Base-by-base conservation (phyloP, 2,329 filamentous ascomycete genomes). In the Ascochyta rabiei region DNA sequence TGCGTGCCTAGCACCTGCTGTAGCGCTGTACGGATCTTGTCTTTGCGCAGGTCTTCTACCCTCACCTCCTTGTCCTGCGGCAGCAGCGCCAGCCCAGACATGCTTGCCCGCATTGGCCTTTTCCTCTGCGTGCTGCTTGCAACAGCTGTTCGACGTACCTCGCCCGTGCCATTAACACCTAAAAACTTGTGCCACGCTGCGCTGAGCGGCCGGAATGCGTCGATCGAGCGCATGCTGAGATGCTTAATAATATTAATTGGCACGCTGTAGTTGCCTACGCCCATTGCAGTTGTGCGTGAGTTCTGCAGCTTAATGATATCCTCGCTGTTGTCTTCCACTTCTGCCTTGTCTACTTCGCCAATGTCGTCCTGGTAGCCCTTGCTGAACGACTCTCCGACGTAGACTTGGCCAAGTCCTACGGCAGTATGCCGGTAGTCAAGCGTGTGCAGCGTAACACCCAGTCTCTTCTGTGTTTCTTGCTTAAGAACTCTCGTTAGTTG, bases 221-320 rank as follows among this genome's bases (percentile, higher is more conserved):
- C 28, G 28, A 67, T 64, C 7, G 33, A 66, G 12, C 49, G 50
- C 33, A 49, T 39, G 41, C 64, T 67, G 7, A 67, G 54, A 59
- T 67, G 44, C 56, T 64, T 62, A 0, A 67, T 26, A 31, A 66
- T 61, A 26, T 68, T 43, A 6, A 62, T 48, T 5, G 42, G 58
- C n/a, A 66, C 53, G 30, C 58, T 55, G 52, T 60, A 55, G 52
- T 56, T 50, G 15, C 49, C 21, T 12, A 62, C 43, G 0, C 50
- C 47, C 18, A 59, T 61, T 31, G 16, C 40, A 18, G 52, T 56
- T 33, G 33, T 51, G 12, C 51, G 26, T 30, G 48, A 15, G 60
- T 56, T 60, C 61, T 60, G 24, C 44, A 60, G 48, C 52, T 61
- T 16, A 6, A 59, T 1, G 1, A 53, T 1, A 24, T 55, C 40